Conservation (phyloP, 163 green algal species). For the Scenedesmus sp. region DNA sequence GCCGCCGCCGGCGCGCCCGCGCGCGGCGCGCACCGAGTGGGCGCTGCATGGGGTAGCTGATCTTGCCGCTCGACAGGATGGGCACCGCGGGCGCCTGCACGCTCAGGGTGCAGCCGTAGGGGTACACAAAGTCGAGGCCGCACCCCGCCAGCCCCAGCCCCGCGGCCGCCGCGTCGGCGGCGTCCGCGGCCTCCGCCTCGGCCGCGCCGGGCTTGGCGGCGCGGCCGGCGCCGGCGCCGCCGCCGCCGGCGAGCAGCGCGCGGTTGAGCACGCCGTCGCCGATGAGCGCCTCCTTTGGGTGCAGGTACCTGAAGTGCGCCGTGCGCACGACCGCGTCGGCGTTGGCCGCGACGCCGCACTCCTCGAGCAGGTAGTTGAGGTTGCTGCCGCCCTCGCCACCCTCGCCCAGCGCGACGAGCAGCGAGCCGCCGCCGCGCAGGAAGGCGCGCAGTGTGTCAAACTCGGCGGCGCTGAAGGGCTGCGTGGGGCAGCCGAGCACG, state of each 20-base stretch:
- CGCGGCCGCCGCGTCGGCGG: too few relatives aligned
- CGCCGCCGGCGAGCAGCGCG: slow-evolving; percentile 59
- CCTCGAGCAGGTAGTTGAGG: slow-evolving; percentile 85
- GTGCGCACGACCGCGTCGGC: slow-evolving; percentile 74
- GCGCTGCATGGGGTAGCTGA: slow-evolving; percentile 81
- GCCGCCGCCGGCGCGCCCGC: too few relatives aligned
- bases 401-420: slow-evolving; percentile 71
- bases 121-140: slow-evolving; percentile 80
- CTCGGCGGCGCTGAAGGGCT: slow-evolving; percentile 71
- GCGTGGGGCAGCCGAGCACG: slow-evolving; percentile 75
- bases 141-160: slow-evolving; percentile 63
- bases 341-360: slow-evolving; percentile 83
- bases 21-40: slow-evolving; percentile 54
- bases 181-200: not conserved
- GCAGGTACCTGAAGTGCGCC: slow-evolving; percentile 80
- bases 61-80: slow-evolving; percentile 79
- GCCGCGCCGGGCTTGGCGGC: not conserved
- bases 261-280: slow-evolving; percentile 84
- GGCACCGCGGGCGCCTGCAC: slow-evolving; percentile 76
- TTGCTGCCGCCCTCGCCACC: slow-evolving; percentile 75
- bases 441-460: slow-evolving; percentile 68
- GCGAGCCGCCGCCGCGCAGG: slow-evolving; percentile 59
- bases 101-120: slow-evolving; percentile 76
- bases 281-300: slow-evolving; percentile 86
- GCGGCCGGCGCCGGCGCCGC: not conserved